Evolutionary conservation across 257 asterid genomes (phyloP), one percentile per base, ranked within the genome.

Genomic region (Agastache rugosa): DNA sequence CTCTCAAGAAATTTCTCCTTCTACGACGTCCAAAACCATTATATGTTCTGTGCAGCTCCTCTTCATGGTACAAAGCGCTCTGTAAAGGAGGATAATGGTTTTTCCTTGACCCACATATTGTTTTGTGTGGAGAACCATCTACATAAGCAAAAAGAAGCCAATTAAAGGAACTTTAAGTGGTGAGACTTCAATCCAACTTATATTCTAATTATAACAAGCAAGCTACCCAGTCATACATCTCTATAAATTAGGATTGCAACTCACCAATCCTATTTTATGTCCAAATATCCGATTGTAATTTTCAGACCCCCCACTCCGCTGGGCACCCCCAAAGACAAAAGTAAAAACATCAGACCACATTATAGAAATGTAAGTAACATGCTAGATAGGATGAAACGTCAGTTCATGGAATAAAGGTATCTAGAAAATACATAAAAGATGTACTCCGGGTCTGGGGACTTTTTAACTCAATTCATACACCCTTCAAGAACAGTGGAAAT

Each of bases 1-100:
- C 80, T 81, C 94, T 84, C 54, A 87, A 69, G 54, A 65, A 48
- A 31, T 73, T 85, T 66, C 75, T 63, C 77, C 68, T 75, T 71
- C 72, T 80, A 69, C 54, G 56, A 75, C 58, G 67, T 23, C 64
- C 77, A 55, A 39, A 55, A 75, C 76, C 71, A 37, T 76, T 71
- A 74, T 53, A 67, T 76, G 78, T 20, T 70, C 53, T 71, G 76
- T 51, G 61, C 44, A 76, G 69, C 67, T 75, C 80, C 67, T 77
- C 81, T 44, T 69, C 61, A 61, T 75, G 80, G 78, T 78, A 45
- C 44, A 78, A 75, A 67, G 84, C 73, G 71, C 78, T 83, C 79
- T 73, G 82, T 31, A 63, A 60, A 59, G 79, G 83, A 59, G 79
- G 81, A 77, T 54, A 54, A 37, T 63, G 50, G 50, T 56, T 73